Base-by-base conservation (phyloP, 805 yeast species). In the Candida ficus region DNA sequence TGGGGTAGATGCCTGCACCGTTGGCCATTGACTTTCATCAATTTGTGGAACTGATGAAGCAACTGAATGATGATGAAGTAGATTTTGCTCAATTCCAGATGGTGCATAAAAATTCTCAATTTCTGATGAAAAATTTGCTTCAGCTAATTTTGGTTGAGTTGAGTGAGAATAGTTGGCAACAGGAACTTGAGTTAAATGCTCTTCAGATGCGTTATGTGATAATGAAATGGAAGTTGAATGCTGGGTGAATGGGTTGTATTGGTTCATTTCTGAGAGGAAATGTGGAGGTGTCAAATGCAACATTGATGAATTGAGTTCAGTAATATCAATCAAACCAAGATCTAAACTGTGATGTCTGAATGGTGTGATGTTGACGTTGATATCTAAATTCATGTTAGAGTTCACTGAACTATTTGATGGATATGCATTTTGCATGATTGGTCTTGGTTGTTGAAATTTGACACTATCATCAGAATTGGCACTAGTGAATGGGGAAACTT, bases 261-360 rank as follows among this genome's bases (percentile, higher is more conserved):
- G 44, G 9, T 27, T 36, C 6, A 37, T 25, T 11, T 22, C 32
- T 33, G 47, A 32, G 7, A 43, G 35, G 25, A 37, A 47, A 8
- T 44, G 51, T 12, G 54, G 48, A 2, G 54, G 48, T 2, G 47
- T 30, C 7, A 52, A 22, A n/a, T 41, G 37, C 13, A 28, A 19
- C 7, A 42, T 22, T 12, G 26, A 36, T 5, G 32, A 8, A 26
- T 34, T 44, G 34, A 49, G 35, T 16, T 50, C 52, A 5, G 36
- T 18, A 6, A 48, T 26, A 14, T 48, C 52, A n/a, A 50, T 35
- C 33, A 45, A 33, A 13, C 42, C 17, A 6, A 54, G 31, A 19
- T 54, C 59, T 10, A 54, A 25, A 21, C 55, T 52, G 32, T 54
- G 58, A 21, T 52, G 58, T 48, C 59, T 54, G 39, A 48, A 29